Evolutionary conservation across 352 stramenopile species (phyloP).

Genomic region (Ophiocytium majus): DNA sequence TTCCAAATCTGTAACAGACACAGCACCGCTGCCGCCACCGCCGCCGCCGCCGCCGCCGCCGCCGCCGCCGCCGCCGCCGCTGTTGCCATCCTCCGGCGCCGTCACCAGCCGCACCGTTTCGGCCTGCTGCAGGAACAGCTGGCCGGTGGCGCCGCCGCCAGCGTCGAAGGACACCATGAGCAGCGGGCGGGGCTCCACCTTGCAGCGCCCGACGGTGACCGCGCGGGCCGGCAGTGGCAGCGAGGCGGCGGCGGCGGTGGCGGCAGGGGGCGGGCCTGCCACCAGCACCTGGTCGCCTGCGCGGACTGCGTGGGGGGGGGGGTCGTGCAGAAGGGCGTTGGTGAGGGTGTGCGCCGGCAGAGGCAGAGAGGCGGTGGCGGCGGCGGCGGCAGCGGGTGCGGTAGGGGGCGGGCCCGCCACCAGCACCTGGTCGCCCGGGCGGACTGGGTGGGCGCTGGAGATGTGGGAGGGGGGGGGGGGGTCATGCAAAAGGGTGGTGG

Average conservation of each 20-base stretch:
- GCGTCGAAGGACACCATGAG: slow-evolving; percentile 55
- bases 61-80: not conserved
- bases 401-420: not conserved
- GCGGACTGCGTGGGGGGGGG: not conserved
- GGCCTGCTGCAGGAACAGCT: slow-evolving; percentile 57
- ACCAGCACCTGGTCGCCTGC: slow-evolving; percentile 21
- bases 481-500: too few relatives aligned
- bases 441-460: too few relatives aligned
- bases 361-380: not conserved
- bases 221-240: not conserved
- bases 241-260: not conserved
- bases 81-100: not conserved
- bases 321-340: not conserved
- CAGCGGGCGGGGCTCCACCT: slow-evolving; percentile 51
- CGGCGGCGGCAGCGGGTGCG: not conserved
- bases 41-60: not conserved
- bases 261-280: not conserved
- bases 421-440: not conserved
- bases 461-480: too few relatives aligned
- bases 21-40: slow-evolving; percentile 13
- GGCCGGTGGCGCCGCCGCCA: slow-evolving; percentile 25
- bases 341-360: too few relatives aligned
- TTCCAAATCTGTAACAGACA: slow-evolving; percentile 49
- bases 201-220: slow-evolving; percentile 53
- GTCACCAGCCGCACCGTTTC: slow-evolving; percentile 53